phyloP scores from a whole-genome alignment of 1,139 yeast genomes.

The Nakaseomyces sp. region DNA sequence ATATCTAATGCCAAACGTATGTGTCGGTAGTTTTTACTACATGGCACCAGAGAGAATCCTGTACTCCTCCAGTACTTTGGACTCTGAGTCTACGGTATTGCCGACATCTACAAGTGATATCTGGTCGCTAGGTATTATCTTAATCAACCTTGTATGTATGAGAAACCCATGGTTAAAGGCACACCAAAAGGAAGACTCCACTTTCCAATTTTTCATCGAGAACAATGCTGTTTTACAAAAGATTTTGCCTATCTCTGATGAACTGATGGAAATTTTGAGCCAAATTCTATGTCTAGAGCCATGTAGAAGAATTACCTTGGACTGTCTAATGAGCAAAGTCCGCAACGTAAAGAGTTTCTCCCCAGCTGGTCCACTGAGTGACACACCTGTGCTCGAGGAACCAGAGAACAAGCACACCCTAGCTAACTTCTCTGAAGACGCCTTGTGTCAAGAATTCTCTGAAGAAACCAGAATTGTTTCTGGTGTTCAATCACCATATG shows the following conservation, averaged over 20 bases:
- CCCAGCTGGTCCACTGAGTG: constrained; percentile 34
- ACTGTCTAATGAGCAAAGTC: constrained; percentile 34
- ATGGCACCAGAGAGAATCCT: constrained; percentile 86
- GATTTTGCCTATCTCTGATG: constrained; percentile 38
- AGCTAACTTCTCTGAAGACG: not conserved
- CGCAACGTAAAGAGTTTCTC: constrained; percentile 35
- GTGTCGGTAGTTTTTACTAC: constrained; percentile 82
- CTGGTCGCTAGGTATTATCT: constrained; percentile 80
- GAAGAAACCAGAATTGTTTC: constrained; percentile 3
- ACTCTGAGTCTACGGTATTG: not conserved
- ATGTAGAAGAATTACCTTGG: constrained; percentile 47
- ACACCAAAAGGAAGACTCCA: constrained; percentile 46
- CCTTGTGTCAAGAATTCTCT: not conserved
- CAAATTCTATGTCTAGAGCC: constrained; percentile 57
- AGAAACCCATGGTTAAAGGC: constrained; percentile 93
- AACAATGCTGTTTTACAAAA: constrained; percentile 47
- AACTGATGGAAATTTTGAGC: constrained; percentile 48
- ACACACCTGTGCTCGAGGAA: constrained; percentile 11
- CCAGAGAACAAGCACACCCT: not conserved
- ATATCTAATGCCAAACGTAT: constrained; percentile 57
- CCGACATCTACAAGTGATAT: constrained; percentile 59
- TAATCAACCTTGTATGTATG: constrained; percentile 71
- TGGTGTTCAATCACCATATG: constrained; percentile 2
- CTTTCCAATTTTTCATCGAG: constrained; percentile 44
- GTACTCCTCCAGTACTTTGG: constrained; percentile 17